Evolutionary conservation across 148 eudicot genomes (phyloP), one percentile per base, ranked within the genome.

Genomic region (Pouteria glomerata): DNA sequence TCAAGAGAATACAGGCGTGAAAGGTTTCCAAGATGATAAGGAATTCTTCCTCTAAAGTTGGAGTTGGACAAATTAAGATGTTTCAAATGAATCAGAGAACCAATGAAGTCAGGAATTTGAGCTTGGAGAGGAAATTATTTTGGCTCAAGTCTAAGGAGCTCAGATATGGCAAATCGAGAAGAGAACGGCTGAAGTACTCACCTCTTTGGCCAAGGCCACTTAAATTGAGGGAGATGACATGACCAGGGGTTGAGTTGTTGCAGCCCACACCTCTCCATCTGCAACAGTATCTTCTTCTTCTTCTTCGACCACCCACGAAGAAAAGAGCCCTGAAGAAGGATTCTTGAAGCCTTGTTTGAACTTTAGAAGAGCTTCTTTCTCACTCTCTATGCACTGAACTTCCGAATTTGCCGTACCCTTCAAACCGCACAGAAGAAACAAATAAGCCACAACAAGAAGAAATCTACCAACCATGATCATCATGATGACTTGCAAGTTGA

Each of bases 61-160:
- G n/a, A n/a, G n/a, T n/a, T n/a, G n/a, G n/a, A n/a, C n/a, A n/a
- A n/a, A n/a, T n/a, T n/a, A n/a, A n/a, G n/a, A n/a, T n/a, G n/a
- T n/a, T n/a, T n/a, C n/a, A n/a, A n/a, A n/a, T n/a, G 31, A 2
- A 0, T 7, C 19, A 60, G 41, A 60, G 42, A 31, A 34, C 64
- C 64, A 60, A 60, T 60, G 41, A 18, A 60, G 11, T 60, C 23
- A 16, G 64, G 64, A 60, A 60, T 60, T 33, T 60, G n/a, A 31
- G 4, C 34, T 60, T 33, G 39, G n/a, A n/a, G 11, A n/a, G 7
- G 27, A 60, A 60, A 34, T 60, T 3, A n/a, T 33, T 60, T 15
- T 7, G 42, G 18, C 39, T 60, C 39, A 60, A 60, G 64, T 60
- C 44, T 60, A 60, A 18, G 11, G 4, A 34, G n/a, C 41, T 60